phyloP scores from a whole-genome alignment of 345 rosid species.

The Brassica napus region Da-Ae NC_063446.1:60260501-60261000 shows the following conservation, averaged over 20 bases:
- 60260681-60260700: background rate
- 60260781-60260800: background rate
- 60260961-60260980: background rate
- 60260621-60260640: background rate
- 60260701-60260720: too few relatives aligned
- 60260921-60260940: background rate
- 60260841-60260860: background rate
- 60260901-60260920: background rate
- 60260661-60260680: background rate
- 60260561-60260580: background rate
- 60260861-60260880: background rate
- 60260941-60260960: background rate
- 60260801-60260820: background rate
- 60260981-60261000: too few relatives aligned
- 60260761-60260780: too few relatives aligned
- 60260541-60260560: background rate
- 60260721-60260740: too few relatives aligned
- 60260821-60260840: background rate
- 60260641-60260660: background rate
- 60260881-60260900: background rate
- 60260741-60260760: background rate
- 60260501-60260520: background rate
- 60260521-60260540: background rate
- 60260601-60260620: background rate
- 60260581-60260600: background rate